Evolutionary conservation across 2,329 filamentous ascomycete species (phyloP), one percentile per base, ranked within the genome.

Genomic region (Hymenoscyphus repandus): DNA sequence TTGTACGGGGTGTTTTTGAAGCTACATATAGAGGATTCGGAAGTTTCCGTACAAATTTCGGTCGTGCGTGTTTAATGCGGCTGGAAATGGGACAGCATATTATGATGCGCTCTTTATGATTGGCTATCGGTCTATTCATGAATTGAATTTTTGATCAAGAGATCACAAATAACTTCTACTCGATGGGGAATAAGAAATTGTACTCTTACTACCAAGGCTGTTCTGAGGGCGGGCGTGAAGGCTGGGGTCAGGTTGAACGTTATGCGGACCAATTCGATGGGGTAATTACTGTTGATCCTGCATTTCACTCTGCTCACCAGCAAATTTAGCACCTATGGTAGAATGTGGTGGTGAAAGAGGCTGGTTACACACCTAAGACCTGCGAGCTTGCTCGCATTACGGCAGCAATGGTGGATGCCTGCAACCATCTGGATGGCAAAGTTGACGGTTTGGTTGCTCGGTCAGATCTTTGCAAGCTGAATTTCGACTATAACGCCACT

Each of bases 401-500:
- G 17, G 80, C 79, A 58, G 67, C 69, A 36, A 81, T 78, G 5
- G 79, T 82, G 42, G 66, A 67, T 1, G 72, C 72, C 33, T 83
- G 79, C 45, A 78, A 82, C 54, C 66, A 71, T 6, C 67, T 82
- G 5, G 79, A 82, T 49, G 78, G 79, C 5, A 69, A 69, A 40
- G 70, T 68, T 0, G 78, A 82, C 49, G 77, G 78, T 11, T 75
- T 82, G 4, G 69, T 82, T 15, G 67, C 72, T 6, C 69, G 74
- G 5, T 49, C 40, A 17, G 33, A 52, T 27, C 39, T 49, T 15
- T 52, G 45, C 41, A 31, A 45, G 15, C 33, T 49, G n/a, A 32
- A 36, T n/a, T 48, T 42, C 51, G 43, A 53, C 18, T 57, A 76
- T 30, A 72, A 63, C 50, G 64, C 68, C 13, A 71, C 70, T 37